Conservation (phyloP, 129 eudicot genomes). For the Arctium minus region DNA sequence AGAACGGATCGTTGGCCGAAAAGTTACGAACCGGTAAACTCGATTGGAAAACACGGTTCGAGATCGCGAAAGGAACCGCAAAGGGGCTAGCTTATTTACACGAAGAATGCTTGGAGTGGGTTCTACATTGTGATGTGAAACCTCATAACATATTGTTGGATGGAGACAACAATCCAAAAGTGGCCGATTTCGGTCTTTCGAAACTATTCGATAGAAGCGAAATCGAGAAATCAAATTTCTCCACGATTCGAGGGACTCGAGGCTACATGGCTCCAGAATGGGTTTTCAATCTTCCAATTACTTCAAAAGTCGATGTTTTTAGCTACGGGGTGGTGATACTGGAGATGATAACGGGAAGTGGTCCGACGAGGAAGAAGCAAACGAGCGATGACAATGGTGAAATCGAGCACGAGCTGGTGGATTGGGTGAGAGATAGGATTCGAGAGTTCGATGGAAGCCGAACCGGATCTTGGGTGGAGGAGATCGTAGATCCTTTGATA, state of each 20-base stretch:
- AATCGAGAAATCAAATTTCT: conserved; percentile 9
- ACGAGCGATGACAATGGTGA: neutral
- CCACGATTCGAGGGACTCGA: conserved; percentile 30
- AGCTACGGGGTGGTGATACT: conserved; percentile 33
- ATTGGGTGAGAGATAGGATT: conserved; percentile 27
- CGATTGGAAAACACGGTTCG: conserved; percentile 10
- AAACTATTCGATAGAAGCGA: conserved; percentile 21
- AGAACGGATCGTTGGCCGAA: conserved; percentile 32
- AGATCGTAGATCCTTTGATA: conserved; percentile 9
- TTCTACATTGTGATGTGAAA: conserved; percentile 38
- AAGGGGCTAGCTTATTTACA: conserved; percentile 36
- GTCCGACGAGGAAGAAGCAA: conserved; percentile 1
- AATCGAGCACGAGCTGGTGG: conserved; percentile 6
- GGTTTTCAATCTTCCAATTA: conserved; percentile 28
- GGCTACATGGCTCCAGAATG: conserved; percentile 40
- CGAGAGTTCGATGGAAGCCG: neutral
- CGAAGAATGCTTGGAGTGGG: conserved; percentile 46
- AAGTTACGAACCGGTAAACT: conserved; percentile 9
- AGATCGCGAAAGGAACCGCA: conserved; percentile 22
- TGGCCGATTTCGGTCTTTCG: conserved; percentile 36
- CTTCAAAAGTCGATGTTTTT: conserved; percentile 37
- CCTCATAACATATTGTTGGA: conserved; percentile 36
- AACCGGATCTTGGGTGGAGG: conserved; percentile 15
- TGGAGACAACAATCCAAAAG: conserved; percentile 18
- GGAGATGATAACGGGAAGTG: conserved; percentile 35